Evolutionary conservation across 2,329 filamentous ascomycete genomes (phyloP), one percentile per base, ranked within the genome.

Genomic region (Didymella pinodella): DNA sequence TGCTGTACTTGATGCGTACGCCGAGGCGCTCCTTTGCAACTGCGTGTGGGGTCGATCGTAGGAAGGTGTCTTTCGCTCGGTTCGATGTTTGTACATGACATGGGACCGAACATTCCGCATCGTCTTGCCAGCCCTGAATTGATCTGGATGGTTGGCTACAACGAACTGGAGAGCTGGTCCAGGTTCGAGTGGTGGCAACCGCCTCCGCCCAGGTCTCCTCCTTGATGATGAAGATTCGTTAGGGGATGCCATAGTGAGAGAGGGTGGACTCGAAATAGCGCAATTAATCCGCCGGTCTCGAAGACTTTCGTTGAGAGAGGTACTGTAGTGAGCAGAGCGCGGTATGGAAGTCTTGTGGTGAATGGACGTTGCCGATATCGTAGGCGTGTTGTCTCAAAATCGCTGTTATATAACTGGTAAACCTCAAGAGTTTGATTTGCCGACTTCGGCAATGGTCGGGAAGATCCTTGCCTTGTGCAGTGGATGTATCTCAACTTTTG

Each of bases 51-150:
- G 7, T 6, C 26, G 26, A 43, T 48, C 45, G 48, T 62, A 45
- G 52, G 54, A 26, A 64, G 62, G 14, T 68, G 44, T 45, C 40
- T 49, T 54, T 22, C 49, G 38, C n/a, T 49, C 55, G 18, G 36
- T 71, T 38, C 71, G 68, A 59, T 76, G 73, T 28, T 73, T 72
- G 51, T 76, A 75, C 74, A 76, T 76, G 53, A 76, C 74, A 51
- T 76, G 74, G 14, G 74, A 76, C 6, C 74, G 70, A 43, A 76
- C 63, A 51, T 75, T 64, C 45, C 74, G 68, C 73, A 76, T 74
- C 10, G 69, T 75, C 16, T 65, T 43, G 3, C 66, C 68, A 36
- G 62, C 66, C 50, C 63, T 71, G 61, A 76, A 76, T 20, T 75
- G 63, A 47, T 75, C 71, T 12, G 74, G 74, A 52, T 75, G 74